Conservation (phyloP, 1,284 basidiomycete species). For the Ganoderma lingzhi region DNA sequence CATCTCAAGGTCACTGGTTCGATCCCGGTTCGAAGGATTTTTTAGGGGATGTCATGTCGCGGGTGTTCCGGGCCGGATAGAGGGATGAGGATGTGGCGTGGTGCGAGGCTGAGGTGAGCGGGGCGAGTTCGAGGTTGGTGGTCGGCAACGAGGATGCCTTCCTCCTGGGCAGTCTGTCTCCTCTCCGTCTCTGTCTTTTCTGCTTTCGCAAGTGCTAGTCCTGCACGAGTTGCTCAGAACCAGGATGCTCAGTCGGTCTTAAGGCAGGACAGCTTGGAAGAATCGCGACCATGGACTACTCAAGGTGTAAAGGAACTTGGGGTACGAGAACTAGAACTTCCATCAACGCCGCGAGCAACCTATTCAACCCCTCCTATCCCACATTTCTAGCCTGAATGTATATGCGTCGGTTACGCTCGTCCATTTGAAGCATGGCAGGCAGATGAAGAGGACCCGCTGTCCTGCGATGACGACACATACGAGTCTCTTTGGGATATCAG, state of each 20-base stretch:
- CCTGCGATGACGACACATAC: neutral
- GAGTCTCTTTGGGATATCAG: conserved; percentile 38
- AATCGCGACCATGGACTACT: neutral
- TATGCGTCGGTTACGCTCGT: neutral
- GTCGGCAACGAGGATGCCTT: conserved; percentile 4
- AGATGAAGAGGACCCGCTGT: neutral
- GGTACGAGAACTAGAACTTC: neutral
- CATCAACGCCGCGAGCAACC: neutral
- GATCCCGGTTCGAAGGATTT: conserved; percentile 31
- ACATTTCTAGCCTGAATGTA: neutral
- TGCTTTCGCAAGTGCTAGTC: neutral
- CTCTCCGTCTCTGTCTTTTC: neutral
- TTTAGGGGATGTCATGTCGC: neutral
- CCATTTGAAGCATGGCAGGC: neutral
- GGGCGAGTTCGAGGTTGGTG: neutral
- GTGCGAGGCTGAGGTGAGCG: neutral
- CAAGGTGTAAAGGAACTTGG: neutral
- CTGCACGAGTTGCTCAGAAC: neutral
- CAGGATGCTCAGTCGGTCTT: neutral
- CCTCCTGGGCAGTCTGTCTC: neutral
- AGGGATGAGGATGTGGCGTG: too few species aligned
- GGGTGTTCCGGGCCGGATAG: too few species aligned
- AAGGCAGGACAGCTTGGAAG: too few species aligned
- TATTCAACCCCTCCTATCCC: neutral
- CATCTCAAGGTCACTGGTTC: conserved; percentile 27